Base-by-base conservation (phyloP, 352 stramenopile genomes). In the Phytophthora sojae region DNA sequence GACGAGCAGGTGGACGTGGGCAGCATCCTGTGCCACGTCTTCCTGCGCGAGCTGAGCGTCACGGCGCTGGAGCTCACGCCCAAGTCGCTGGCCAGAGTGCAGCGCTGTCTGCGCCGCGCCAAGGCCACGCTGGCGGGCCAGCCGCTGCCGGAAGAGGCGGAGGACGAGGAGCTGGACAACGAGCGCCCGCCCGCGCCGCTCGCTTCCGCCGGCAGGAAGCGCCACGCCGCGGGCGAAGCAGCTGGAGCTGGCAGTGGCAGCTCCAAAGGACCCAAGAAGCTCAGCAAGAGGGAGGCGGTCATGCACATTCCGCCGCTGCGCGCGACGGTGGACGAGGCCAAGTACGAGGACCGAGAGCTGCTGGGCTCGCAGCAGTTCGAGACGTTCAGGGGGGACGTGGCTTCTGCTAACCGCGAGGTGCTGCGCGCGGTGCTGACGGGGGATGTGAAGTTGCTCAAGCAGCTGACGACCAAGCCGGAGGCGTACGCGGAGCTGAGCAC, bases 11-110 rank as follows among this genome's bases (percentile, higher is more conserved):
- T 92, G 19, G 76, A 84, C 32, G 85, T 93, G 8, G 71, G 82
- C 37, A 83, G 81, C 21, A 95, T 95, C 52, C 51, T 95, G 61
- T 95, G 88, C 45, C 84, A 93, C 57, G 82, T 94, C 3, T 91
- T 80, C 29, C 61, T 93, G 56, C 54, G 71, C 6, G 86, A 93
- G 60, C 62, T 80, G 26, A 64, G 60, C 1, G 73, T 78, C 26
- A 64, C 63, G 5, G 49, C 71, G 37, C 56, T 91, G 11, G 82
- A 93, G 61, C 72, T 92, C 59, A 93, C 86, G 30, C 47, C 76
- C 65, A 92, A 91, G 73, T 92, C 86, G 30, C 50, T 93, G 19
- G 69, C 70, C 12, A 67, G 85, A 1, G 85, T 90, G 35, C 64
- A 86, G 30, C 82, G 81, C 7, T 81, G 74, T 58, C 26, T 91